Evolutionary conservation across 1,284 basidiomycete genomes (phyloP), one percentile per base, ranked within the genome.

Genomic region (Omphalotus olearius): DNA sequence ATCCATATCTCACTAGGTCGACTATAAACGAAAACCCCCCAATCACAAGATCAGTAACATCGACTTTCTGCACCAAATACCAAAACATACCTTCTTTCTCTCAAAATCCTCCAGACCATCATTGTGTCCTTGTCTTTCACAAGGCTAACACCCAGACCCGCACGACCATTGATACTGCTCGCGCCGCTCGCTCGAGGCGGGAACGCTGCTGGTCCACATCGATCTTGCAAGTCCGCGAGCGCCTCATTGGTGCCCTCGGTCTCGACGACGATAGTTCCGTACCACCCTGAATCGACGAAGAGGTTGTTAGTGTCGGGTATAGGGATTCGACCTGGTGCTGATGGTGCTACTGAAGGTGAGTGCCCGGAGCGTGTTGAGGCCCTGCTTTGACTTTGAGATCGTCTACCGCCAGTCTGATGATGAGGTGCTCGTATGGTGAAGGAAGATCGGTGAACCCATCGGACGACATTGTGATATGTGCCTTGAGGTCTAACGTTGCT

Each of bases 1-100:
- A 90, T 78, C 86, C 88, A 90, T 41, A 90, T 85, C 63, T 90
- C 87, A 13, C 85, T 84, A n/a, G 87, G 87, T 17, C 84, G 85
- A 60, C 87, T 89, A 53, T 9, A 53, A n/a, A 50, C 48, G 52
- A 46, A 13, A 47, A n/a, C n/a, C n/a, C n/a, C n/a, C n/a, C n/a
- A n/a, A n/a, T n/a, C n/a, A n/a, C n/a, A n/a, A n/a, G n/a, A n/a
- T n/a, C n/a, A n/a, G n/a, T n/a, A n/a, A n/a, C n/a, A n/a, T n/a
- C n/a, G n/a, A n/a, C 23, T n/a, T 4, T 13, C 11, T 41, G n/a
- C 17, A 41, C 6, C 6, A 40, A 7, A 46, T 23, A n/a, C 11
- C 20, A 30, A 26, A 33, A 71, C 78, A n/a, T 33, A 88, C 87
- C 87, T 90, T 66, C 78, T 80, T 63, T 88, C 88, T 43, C 88